Evolutionary conservation across 441 rosid species (phyloP).

Genomic region (Arabidopsis hybrid): DNA sequence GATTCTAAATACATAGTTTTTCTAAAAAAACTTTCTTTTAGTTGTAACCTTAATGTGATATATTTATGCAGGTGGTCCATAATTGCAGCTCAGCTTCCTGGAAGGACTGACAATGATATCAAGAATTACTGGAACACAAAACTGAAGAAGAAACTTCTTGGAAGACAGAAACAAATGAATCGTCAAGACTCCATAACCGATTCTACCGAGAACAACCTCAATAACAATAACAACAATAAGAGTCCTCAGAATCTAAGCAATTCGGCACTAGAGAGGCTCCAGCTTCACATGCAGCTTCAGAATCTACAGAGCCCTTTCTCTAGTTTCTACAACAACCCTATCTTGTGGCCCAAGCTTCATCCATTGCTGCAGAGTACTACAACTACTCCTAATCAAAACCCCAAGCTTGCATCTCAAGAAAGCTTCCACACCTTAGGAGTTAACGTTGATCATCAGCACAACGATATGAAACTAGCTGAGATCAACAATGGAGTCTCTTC

Average conservation of each 20-base stretch:
- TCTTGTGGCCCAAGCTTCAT: constrained; percentile 83
- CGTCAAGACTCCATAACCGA: constrained; percentile 44
- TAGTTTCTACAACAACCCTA: constrained; percentile 66
- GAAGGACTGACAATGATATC: constrained; percentile 94
- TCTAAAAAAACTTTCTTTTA: background rate
- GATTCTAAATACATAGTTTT: background rate
- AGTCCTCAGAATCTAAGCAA: constrained; percentile 66
- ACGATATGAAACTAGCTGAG: constrained; percentile 28
- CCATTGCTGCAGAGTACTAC: constrained; percentile 53
- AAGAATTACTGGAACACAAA: constrained; percentile 97
- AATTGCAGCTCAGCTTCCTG: constrained; percentile 97
- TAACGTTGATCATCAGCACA: constrained; percentile 32
- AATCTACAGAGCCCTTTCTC: constrained; percentile 70
- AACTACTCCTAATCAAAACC: constrained; percentile 34
- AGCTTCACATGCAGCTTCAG: constrained; percentile 92
- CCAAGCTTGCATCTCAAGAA: constrained; percentile 42
- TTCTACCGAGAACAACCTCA: constrained; percentile 42
- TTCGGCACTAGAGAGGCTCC: constrained; percentile 92
- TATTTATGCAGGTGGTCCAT: constrained; percentile 78
- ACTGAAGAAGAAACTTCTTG: constrained; percentile 89
- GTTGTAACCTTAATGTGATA: constrained; percentile 26
- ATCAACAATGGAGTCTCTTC: constrained; percentile 41
- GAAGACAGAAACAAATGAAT: constrained; percentile 72
- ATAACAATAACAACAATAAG: constrained; percentile 41
- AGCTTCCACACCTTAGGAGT: constrained; percentile 31